Conservation (phyloP, 148 eudicot species). For the Rhododendron vialii region DNA sequence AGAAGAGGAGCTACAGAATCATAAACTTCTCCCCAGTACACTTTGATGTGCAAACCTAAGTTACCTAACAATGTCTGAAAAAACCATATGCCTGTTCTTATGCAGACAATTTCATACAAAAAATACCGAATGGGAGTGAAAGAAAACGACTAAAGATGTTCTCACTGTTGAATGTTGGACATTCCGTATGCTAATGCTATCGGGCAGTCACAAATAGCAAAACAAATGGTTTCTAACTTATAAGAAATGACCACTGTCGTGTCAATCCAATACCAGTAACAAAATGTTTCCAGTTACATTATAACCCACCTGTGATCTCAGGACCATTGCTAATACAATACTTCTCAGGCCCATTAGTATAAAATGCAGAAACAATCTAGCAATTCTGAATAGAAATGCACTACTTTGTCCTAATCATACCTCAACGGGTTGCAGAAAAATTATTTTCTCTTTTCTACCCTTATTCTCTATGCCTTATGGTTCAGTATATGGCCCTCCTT, state of each 20-base stretch:
- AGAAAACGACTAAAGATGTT: background rate
- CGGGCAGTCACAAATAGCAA: background rate
- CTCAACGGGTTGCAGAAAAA: background rate
- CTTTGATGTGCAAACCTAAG: background rate
- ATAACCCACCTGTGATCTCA: conserved; percentile 12
- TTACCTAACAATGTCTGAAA: background rate
- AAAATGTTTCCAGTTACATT: background rate
- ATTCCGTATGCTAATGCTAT: background rate
- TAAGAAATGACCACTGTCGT: background rate
- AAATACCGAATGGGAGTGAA: background rate
- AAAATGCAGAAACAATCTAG: background rate
- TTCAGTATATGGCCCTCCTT: background rate
- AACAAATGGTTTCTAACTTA: background rate
- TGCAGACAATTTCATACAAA: background rate
- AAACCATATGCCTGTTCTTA: background rate
- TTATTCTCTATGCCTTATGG: background rate
- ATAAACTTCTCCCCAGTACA: background rate
- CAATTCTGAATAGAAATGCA: background rate
- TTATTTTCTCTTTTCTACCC: background rate
- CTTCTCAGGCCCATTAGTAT: conserved; percentile 11
- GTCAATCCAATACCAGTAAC: conserved; percentile 27
- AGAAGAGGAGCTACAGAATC: background rate
- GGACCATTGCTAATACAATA: background rate
- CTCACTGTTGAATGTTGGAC: background rate
- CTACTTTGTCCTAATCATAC: background rate